phyloP scores from a whole-genome alignment of 306 rosid species.

The Pueraria montana region DNA sequence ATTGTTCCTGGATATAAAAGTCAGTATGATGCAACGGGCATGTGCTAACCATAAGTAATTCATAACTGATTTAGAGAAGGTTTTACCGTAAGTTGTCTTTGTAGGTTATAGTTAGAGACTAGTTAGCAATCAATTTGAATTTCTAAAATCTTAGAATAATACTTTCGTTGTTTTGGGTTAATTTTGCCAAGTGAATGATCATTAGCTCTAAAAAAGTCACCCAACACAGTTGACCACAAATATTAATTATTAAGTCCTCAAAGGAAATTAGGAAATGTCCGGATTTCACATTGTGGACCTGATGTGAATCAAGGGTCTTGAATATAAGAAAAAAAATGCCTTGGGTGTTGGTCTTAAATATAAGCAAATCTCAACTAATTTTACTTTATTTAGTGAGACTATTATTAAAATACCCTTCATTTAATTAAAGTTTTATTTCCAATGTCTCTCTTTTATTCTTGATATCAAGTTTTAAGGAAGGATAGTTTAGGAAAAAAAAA shows the following conservation, averaged over 20 bases:
- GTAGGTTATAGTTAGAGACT: neutral
- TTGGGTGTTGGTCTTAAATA: too few species aligned
- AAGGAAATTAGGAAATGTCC: neutral
- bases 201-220: neutral
- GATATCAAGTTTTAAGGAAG: too few species aligned
- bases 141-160: neutral
- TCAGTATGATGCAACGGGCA: neutral
- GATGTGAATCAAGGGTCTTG: too few species aligned
- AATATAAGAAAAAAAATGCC: too few species aligned
- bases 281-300: neutral
- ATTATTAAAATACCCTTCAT: too few species aligned
- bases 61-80: neutral
- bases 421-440: too few species aligned
- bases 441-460: too few species aligned
- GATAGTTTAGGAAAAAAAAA: too few species aligned
- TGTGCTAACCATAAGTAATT: constrained; percentile 7
- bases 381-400: too few species aligned
- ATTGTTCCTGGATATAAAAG: neutral
- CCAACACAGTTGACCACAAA: neutral
- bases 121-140: neutral
- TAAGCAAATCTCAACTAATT: too few species aligned
- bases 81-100: neutral
- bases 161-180: neutral
- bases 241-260: neutral
- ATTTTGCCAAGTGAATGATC: neutral